Evolutionary conservation across 179 eudicot genomes (phyloP), one percentile per base, ranked within the genome.

Genomic region (Spinacia oleracea): DNA sequence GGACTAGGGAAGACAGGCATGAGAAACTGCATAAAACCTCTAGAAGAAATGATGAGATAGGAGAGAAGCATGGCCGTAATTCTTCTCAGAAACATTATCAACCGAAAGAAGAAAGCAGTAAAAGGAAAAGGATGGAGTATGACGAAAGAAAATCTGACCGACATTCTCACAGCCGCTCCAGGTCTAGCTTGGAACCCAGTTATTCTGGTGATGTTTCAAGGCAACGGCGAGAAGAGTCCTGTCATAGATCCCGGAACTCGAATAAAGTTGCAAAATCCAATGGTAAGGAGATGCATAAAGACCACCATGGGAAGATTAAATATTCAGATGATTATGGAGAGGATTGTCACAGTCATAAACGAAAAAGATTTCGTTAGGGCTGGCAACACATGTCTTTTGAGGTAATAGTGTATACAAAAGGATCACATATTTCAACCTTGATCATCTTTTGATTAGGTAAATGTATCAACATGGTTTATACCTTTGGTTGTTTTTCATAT

Each of bases 361-460:
- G 76, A 63, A 83, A 77, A 80, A 76, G 71, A 73, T 77, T 65
- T 77, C 81, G 68, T 43, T 83, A 83, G 81, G 74, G 74, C 86
- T 80, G 75, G 71, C 63, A 72, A 38, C 71, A 56, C 64, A 50
- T 59, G 70, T 80, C 65, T 72, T 74, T 55, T 83, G 79, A 77
- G 86, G 78, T 83, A 83, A 80, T 72, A 80, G 81, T 83, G 83
- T 83, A 77, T 72, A 80, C 71, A 48, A 77, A 83, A 76, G 64
- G 80, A 74, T 70, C 78, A 68, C 78, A 80, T 66, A 64, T 77
- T 68, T 58, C 68, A 80, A 74, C 75, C 62, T 79, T 74, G 74
- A 48, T 68, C 76, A 79, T 55, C 46, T 64, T 78, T 79, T 75
- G 64, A 66, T 42, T 75, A 80, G 81, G 74, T 66, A 69, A 76